Percentiles rank a stretch among this genome's conserved stretches.
Conservation (phyloP, 805 yeast genomes). For the Candida tammaniensis region DNA sequence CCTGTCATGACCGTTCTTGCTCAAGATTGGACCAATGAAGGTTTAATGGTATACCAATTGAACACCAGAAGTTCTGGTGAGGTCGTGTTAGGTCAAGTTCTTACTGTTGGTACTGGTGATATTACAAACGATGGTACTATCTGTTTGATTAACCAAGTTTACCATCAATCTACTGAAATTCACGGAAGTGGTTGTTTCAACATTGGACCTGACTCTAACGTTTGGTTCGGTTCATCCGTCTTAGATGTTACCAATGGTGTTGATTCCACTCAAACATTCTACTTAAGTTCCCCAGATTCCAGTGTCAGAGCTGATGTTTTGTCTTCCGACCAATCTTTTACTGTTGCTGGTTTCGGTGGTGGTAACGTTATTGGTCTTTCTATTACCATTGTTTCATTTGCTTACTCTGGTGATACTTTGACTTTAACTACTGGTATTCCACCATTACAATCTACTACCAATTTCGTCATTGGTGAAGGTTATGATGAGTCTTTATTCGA, state of each 20-base stretch:
- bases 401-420: constrained; percentile 7
- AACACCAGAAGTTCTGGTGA: constrained; percentile 9
- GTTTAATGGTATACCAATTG: constrained; percentile 17
- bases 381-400: constrained; percentile 2
- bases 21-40: constrained; percentile 16
- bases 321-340: constrained; percentile 15
- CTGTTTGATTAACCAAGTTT: constrained; percentile 23
- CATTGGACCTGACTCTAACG: constrained; percentile 16
- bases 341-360: constrained; percentile 24
- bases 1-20: constrained; percentile 16
- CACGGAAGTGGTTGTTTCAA: constrained; percentile 25
- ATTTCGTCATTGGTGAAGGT: constrained; percentile 18
- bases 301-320: constrained; percentile 16
- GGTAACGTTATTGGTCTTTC: constrained; percentile 17
- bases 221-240: constrained; percentile 11
- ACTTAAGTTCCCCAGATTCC: constrained; percentile 18
- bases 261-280: constrained; percentile 15
- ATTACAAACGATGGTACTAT: constrained; percentile 26
- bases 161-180: constrained; percentile 20
- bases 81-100: constrained; percentile 16
- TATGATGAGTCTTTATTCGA: constrained; percentile 11
- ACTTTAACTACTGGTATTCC: constrained; percentile 1
- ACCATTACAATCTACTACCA: not conserved
- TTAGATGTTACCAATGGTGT: constrained; percentile 10
- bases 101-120: constrained; percentile 8